Evolutionary conservation across 129 eudicot species (phyloP).

Genomic region (Artemisia argyi): DNA sequence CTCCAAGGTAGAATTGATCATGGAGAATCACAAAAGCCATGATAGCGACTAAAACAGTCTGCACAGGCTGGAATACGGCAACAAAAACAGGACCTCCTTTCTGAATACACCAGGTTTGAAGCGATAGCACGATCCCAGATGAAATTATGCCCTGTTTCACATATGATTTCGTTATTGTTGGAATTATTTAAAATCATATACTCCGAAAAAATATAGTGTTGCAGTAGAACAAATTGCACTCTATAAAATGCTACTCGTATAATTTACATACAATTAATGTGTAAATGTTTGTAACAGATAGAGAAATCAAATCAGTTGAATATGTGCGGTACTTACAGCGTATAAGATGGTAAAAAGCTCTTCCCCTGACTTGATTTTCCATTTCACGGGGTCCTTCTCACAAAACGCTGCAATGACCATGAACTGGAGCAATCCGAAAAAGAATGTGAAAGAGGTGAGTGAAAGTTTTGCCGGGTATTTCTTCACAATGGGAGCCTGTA

Average conservation of each 20-base stretch:
- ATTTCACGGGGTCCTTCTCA: conserved; percentile 60
- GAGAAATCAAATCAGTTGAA: background rate
- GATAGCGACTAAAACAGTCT: conserved; percentile 78
- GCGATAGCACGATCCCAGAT: conserved; percentile 73
- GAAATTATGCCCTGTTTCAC: conserved; percentile 63
- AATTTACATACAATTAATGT: background rate
- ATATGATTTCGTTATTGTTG: background rate
- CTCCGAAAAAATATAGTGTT: background rate
- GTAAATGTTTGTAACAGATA: background rate
- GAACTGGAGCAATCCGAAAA: conserved; percentile 80
- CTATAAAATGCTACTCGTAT: background rate
- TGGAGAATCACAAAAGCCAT: conserved; percentile 75
- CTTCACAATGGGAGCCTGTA: conserved; percentile 88
- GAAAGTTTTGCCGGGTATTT: conserved; percentile 90
- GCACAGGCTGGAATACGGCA: conserved; percentile 88
- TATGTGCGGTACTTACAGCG: conserved; percentile 45
- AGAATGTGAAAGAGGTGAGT: conserved; percentile 81
- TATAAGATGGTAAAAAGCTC: conserved; percentile 73
- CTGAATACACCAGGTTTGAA: conserved; percentile 89
- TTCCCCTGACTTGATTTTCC: conserved; percentile 69
- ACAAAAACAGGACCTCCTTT: conserved; percentile 91
- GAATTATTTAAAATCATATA: background rate
- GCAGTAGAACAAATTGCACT: background rate
- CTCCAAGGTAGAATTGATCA: conserved; percentile 78
- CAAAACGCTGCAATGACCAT: conserved; percentile 62